Conservation (phyloP, 2,329 filamentous ascomycete genomes). For the Trichoderma oligosporum region DNA sequence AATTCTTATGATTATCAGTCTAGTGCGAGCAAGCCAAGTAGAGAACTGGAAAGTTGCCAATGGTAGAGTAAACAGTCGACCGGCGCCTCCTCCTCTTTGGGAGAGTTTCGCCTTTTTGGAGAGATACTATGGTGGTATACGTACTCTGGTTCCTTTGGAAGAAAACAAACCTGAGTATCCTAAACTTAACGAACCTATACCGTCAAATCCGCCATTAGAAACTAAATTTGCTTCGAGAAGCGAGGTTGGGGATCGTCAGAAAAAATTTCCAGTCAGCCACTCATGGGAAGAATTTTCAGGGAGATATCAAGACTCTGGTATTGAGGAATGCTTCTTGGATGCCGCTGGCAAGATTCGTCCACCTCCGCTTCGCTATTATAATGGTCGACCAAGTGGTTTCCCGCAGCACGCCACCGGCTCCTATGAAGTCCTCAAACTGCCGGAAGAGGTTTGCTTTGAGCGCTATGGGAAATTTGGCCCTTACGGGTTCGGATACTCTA, state of each 20-base stretch:
- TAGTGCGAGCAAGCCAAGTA: slow-evolving; percentile 69
- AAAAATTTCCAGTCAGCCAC: slow-evolving; percentile 29
- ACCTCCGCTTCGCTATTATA: slow-evolving; percentile 68
- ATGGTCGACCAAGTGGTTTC: slow-evolving; percentile 77
- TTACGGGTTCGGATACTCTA: slow-evolving; percentile 85
- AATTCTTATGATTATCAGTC: slow-evolving; percentile 69
- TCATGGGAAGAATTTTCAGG: slow-evolving; percentile 35
- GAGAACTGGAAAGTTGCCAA: slow-evolving; percentile 63
- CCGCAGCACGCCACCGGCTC: slow-evolving; percentile 84
- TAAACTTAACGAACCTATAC: slow-evolving; percentile 52
- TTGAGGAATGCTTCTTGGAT: slow-evolving; percentile 78
- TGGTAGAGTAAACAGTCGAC: slow-evolving; percentile 41
- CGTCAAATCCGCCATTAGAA: slow-evolving; percentile 20
- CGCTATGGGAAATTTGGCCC: slow-evolving; percentile 82
- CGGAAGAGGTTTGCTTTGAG: slow-evolving; percentile 89
- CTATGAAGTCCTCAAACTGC: slow-evolving; percentile 72
- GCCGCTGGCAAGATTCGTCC: slow-evolving; percentile 59
- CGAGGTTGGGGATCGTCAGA: slow-evolving; percentile 17
- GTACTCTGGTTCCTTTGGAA: slow-evolving; percentile 60
- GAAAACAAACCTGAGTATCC: slow-evolving; percentile 82
- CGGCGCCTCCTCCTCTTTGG: slow-evolving; percentile 68
- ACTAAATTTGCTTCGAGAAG: slow-evolving; percentile 12
- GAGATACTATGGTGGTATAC: slow-evolving; percentile 85
- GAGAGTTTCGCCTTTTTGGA: slow-evolving; percentile 81
- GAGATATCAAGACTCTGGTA: slow-evolving; percentile 43